Evolutionary conservation across 257 asterid genomes (phyloP).

Genomic region (Datura wrightii): DNA sequence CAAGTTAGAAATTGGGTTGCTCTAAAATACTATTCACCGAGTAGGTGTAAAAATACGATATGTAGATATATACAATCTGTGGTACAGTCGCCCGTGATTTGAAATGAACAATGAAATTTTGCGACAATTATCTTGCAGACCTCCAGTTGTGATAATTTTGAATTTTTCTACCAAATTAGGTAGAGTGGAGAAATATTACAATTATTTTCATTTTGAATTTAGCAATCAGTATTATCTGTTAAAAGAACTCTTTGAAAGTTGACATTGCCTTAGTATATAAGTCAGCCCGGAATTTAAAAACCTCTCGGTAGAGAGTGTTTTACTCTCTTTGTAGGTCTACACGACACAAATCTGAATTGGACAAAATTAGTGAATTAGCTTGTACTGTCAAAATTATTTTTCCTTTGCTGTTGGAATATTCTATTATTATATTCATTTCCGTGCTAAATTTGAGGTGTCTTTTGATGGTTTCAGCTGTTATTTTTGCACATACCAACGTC

Average conservation of each 20-base stretch:
- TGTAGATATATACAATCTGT: neutral
- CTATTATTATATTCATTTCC: too few relatives aligned
- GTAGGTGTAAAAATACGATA: neutral
- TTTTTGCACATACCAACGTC: too few relatives aligned
- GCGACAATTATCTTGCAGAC: neutral
- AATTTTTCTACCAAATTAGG: neutral
- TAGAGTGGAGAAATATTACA: neutral
- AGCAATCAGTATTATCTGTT: neutral
- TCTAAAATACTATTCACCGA: neutral
- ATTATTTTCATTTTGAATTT: neutral
- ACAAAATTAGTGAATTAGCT: too few relatives aligned
- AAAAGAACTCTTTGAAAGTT: neutral
- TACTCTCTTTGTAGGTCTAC: neutral
- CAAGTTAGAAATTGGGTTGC: too few relatives aligned
- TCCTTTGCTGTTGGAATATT: too few relatives aligned
- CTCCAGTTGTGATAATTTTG: neutral
- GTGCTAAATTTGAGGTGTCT: too few relatives aligned
- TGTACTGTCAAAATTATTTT: too few relatives aligned
- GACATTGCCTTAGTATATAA: neutral
- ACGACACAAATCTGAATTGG: neutral
- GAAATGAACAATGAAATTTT: neutral
- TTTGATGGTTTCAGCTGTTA: too few relatives aligned
- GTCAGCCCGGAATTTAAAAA: too few relatives aligned
- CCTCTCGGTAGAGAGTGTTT: neutral
- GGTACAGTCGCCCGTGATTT: too few relatives aligned